phyloP scores from a whole-genome alignment of 768 basidiomycete genomes.

The Leccinum longicurvipes region DNA sequence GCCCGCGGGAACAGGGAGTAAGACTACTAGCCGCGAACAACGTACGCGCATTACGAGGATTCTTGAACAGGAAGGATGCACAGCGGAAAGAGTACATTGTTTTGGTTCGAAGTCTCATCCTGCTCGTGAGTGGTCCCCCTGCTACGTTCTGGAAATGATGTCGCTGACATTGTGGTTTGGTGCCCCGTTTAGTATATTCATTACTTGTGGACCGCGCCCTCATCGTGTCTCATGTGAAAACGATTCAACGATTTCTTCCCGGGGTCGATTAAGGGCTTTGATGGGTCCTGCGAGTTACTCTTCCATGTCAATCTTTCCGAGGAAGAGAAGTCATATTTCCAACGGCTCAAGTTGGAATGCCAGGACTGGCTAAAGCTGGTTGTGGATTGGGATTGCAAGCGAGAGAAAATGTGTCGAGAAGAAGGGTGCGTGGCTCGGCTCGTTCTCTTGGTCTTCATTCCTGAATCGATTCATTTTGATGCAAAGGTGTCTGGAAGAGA shows the following conservation, averaged over 20 bases:
- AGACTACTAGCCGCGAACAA: constrained; percentile 22
- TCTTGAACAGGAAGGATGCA: constrained; percentile 7
- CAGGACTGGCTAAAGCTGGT: constrained; percentile 16
- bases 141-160: too few species aligned
- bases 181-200: too few species aligned
- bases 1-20: constrained; percentile 10
- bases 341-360: constrained; percentile 14
- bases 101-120: constrained; percentile 15
- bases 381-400: constrained; percentile 19
- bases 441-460: neutral
- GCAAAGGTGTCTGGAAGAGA: constrained; percentile 12
- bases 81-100: constrained; percentile 22
- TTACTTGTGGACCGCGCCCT: constrained; percentile 24
- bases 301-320: constrained; percentile 25
- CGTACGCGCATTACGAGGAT: constrained; percentile 6
- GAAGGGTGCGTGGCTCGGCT: constrained; percentile 5
- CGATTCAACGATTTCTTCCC: constrained; percentile 29
- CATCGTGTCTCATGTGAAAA: constrained; percentile 20
- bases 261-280: constrained; percentile 14
- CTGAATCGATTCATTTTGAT: neutral
- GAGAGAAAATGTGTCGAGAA: constrained; percentile 6
- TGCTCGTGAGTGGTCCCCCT: too few species aligned
- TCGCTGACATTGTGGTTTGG: too few species aligned
- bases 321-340: constrained; percentile 18
- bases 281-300: constrained; percentile 14